Base-by-base conservation (phyloP, 805 yeast species). In the Kurtzmaniella cleridarum region DNA sequence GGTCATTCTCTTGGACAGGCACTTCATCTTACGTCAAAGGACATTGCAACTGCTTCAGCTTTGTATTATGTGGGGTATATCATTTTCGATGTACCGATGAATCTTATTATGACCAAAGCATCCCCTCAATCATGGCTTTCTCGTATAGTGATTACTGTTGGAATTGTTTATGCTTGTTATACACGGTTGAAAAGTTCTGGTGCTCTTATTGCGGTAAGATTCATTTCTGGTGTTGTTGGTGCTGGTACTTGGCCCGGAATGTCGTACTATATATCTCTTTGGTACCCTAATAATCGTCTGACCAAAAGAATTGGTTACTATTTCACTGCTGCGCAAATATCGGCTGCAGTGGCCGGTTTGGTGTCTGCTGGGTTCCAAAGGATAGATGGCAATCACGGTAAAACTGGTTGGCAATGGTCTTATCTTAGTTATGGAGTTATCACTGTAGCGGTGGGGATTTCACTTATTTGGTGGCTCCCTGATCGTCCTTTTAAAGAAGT, bases 241-340 rank as follows among this genome's bases (percentile, higher is more conserved):
- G 93, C 95, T 9, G 95, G 95, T 31, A 78, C 86, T 3, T 86
- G 95, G 95, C 95, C 95, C 1, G 95, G 95, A 8, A 70, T 87
- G 82, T 78, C 88, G 16, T 87, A 86, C 60, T 87, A 87, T 53
- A 70, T 87, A 32, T 77, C 90, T 0, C 64, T 86, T 50, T 87
- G 95, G 91, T 87, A 87, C 53, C 95, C 95, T 2, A 75, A 80
- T 38, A 79, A 83, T 34, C 69, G 93, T 43, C 75, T 79, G 48
- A 84, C 95, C 2, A 73, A 76, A 46, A 69, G 96, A 54, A 83
- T 87, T 45, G 96, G 96, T 2, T 87, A 83, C 62, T 87, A 87
- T 59, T 87, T 82, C 60, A 87, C 95, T 1, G 96, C 96, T 15
- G 95, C 96, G 1, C 96, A 87, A 60, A 57, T 87, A n/a, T 79